Evolutionary conservation across 2,329 filamentous ascomycete species (phyloP).

Genomic region (Cladosporium sp.): DNA sequence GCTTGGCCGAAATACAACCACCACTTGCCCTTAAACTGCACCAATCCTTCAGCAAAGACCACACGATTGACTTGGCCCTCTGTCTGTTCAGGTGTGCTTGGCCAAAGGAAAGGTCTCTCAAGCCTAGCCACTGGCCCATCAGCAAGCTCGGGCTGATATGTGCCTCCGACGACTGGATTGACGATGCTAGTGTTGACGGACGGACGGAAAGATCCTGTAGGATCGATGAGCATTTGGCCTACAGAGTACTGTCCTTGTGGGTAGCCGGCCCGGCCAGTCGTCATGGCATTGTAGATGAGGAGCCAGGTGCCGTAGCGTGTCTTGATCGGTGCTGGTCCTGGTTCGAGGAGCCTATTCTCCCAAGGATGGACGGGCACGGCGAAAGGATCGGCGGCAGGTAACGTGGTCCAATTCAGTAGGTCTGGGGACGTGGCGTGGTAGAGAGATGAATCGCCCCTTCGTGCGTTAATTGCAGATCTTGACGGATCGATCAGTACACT

Average conservation of each 20-base stretch:
- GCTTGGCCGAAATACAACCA: constrained; percentile 31
- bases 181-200: constrained; percentile 16
- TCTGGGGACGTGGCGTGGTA: constrained; percentile 31
- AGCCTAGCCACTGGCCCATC: constrained; percentile 29
- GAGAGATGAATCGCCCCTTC: constrained; percentile 28
- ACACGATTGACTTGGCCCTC: constrained; percentile 32
- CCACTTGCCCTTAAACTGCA: constrained; percentile 32
- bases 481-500: neutral
- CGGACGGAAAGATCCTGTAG: constrained; percentile 14
- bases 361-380: constrained; percentile 27
- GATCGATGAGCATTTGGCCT: constrained; percentile 34
- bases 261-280: constrained; percentile 27
- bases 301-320: constrained; percentile 33
- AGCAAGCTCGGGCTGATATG: constrained; percentile 19
- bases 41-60: constrained; percentile 32
- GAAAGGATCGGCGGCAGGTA: constrained; percentile 19
- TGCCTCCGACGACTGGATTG: constrained; percentile 15
- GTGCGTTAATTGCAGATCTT: neutral
- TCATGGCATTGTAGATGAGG: constrained; percentile 29
- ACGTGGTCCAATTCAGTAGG: constrained; percentile 30
- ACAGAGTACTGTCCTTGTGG: constrained; percentile 28
- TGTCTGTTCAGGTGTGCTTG: constrained; percentile 25
- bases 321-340: constrained; percentile 32
- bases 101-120: constrained; percentile 29
- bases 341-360: constrained; percentile 33